Evolutionary conservation across 2,329 filamentous ascomycete genomes (phyloP).

Genomic region (Neobulgaria alba): DNA sequence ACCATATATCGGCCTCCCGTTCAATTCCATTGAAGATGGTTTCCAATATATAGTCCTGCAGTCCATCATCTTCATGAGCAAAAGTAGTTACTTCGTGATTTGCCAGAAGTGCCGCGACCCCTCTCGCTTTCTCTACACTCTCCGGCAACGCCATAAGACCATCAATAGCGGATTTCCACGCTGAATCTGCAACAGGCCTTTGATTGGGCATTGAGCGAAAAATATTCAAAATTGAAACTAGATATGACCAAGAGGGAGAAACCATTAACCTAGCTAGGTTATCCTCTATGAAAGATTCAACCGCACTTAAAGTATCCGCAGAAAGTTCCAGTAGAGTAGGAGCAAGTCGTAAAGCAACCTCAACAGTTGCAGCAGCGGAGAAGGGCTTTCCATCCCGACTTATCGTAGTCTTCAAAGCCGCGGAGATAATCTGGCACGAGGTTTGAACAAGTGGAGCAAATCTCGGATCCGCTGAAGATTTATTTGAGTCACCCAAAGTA

Average conservation of each 20-base stretch:
- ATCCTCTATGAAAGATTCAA: constrained; percentile 43
- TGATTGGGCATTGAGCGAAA: constrained; percentile 38
- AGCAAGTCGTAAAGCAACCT: constrained; percentile 39
- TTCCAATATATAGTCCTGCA: constrained; percentile 41
- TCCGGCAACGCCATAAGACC: constrained; percentile 31
- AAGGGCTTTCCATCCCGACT: constrained; percentile 57
- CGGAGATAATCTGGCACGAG: constrained; percentile 17
- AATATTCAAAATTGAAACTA: constrained; percentile 57
- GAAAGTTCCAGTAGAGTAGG: constrained; percentile 33
- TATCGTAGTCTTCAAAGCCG: constrained; percentile 40
- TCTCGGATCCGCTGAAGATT: constrained; percentile 1
- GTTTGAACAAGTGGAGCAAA: constrained; percentile 8
- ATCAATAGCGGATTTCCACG: constrained; percentile 32
- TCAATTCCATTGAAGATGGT: constrained; percentile 34
- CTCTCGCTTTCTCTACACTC: constrained; percentile 25
- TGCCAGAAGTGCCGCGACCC: constrained; percentile 40
- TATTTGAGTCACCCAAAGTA: constrained; percentile 12
- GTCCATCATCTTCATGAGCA: constrained; percentile 30
- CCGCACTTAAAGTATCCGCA: constrained; percentile 35
- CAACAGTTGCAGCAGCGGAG: constrained; percentile 51
- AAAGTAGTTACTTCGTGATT: constrained; percentile 32
- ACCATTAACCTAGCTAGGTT: constrained; percentile 50
- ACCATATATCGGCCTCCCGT: constrained; percentile 31
- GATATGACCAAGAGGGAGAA: constrained; percentile 58
- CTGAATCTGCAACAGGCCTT: constrained; percentile 15